Evolutionary conservation across 2,329 filamentous ascomycete genomes (phyloP).

Genomic region (Arachnopeziza araneosa): DNA sequence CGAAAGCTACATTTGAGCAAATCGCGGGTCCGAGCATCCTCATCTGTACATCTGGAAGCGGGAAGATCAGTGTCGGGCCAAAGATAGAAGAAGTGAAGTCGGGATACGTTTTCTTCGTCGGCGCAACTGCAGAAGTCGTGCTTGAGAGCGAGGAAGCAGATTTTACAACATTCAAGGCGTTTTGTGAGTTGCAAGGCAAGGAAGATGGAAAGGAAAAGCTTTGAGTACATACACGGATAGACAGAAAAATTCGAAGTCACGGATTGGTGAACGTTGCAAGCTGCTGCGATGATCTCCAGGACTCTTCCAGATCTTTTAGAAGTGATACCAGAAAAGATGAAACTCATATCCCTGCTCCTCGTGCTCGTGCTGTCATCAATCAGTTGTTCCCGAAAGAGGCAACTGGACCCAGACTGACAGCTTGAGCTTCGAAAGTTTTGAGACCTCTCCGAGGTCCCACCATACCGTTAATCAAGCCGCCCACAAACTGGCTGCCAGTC

Average conservation of each 20-base stretch:
- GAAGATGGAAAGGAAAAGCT: slow-evolving; percentile 26
- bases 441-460: background rate
- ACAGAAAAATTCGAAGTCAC: background rate
- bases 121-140: slow-evolving; percentile 77
- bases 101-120: slow-evolving; percentile 78
- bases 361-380: too few species aligned
- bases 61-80: slow-evolving; percentile 78
- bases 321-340: too few species aligned
- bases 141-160: slow-evolving; percentile 69
- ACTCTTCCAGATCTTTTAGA: too few species aligned
- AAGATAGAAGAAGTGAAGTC: slow-evolving; percentile 70
- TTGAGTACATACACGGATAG: slow-evolving; percentile 5
- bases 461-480: background rate
- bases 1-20: slow-evolving; percentile 83
- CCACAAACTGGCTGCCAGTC: background rate
- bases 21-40: slow-evolving; percentile 87
- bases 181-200: slow-evolving; percentile 69
- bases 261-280: background rate
- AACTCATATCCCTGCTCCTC: background rate
- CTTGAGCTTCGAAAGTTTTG: background rate
- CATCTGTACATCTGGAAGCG: slow-evolving; percentile 80
- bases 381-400: background rate
- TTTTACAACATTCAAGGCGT: slow-evolving; percentile 88
- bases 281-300: too few species aligned
- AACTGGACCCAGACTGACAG: background rate